A percentile compares a stretch with the other conserved stretches of the same genome.
These are phyloP conservation scores for Rosellinia necatrix DNA, from an alignment of 2,329 filamentous ascomycete species.

Conservation along the genomic window DNA sequence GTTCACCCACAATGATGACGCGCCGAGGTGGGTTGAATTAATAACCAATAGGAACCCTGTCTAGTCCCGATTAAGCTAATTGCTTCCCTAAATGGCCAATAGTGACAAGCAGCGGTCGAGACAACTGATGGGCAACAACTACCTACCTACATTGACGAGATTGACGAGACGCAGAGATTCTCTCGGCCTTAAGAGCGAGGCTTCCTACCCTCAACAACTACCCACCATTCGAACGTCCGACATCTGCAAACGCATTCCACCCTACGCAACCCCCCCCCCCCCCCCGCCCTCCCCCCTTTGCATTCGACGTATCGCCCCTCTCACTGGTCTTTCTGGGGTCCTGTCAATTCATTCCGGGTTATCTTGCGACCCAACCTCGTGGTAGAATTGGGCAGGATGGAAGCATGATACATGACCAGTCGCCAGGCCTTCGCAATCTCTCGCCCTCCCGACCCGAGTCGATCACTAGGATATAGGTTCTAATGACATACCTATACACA, in stretches of 20 bases:
- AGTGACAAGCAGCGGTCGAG: neutral
- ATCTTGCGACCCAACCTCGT: conserved; percentile 39
- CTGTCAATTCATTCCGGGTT: conserved; percentile 31
- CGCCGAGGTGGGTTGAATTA: neutral
- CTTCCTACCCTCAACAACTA: conserved; percentile 21
- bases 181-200: conserved; percentile 20
- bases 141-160: too few relatives aligned
- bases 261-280: too few relatives aligned
- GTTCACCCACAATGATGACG: neutral
- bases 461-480: conserved; percentile 11
- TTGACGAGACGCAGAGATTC: conserved; percentile 14
- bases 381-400: conserved; percentile 39
- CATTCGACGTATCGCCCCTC: conserved; percentile 21
- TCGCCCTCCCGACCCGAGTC: conserved; percentile 34
- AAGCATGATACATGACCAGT: conserved; percentile 40
- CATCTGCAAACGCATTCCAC: too few relatives aligned
- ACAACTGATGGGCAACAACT: neutral
- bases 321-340: conserved; percentile 22
- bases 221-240: conserved; percentile 33
- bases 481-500: conserved; percentile 20
- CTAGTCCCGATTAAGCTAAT: neutral
- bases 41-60: conserved; percentile 2
- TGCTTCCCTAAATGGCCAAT: conserved; percentile 14
- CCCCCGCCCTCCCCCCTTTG: conserved; percentile 8
- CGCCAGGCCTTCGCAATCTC: conserved; percentile 26